These are phyloP conservation scores for Stephanocyclus meneghinianus DNA, from an alignment of 352 stramenopile species.

Conservation along the genomic window DNA sequence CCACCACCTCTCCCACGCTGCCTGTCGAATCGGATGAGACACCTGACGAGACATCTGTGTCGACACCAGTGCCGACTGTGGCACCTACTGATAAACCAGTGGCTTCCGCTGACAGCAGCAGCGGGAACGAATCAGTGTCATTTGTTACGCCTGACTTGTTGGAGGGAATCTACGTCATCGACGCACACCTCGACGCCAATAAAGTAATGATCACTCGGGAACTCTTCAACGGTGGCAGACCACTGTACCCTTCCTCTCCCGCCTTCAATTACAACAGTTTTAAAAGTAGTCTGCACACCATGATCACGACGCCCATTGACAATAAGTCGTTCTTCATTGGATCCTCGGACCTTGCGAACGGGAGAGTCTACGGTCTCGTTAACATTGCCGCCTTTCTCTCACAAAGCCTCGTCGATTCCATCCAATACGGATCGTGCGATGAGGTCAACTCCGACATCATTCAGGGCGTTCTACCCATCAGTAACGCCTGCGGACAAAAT, in stretches of 20 bases:
- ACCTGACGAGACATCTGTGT: too few species aligned
- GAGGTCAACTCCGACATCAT: slow-evolving; percentile 42
- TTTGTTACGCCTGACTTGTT: not conserved
- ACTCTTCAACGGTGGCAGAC: slow-evolving; percentile 14
- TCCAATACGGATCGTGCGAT: slow-evolving; percentile 40
- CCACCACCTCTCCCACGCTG: slow-evolving; percentile 1
- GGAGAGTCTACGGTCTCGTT: slow-evolving; percentile 46
- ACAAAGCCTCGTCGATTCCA: slow-evolving; percentile 25
- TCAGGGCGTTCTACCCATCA: slow-evolving; percentile 21
- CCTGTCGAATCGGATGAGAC: too few species aligned
- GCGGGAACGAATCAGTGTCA: not conserved
- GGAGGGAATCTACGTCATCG: slow-evolving; percentile 39
- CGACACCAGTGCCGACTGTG: not conserved
- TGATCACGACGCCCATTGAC: slow-evolving; percentile 18
- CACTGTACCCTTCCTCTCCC: not conserved
- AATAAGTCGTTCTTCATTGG: slow-evolving; percentile 41
- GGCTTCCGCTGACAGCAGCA: not conserved
- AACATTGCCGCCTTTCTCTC: slow-evolving; percentile 53
- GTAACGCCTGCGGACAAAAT: slow-evolving; percentile 44
- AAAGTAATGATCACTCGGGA: slow-evolving; percentile 37
- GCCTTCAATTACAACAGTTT: slow-evolving; percentile 27
- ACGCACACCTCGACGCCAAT: slow-evolving; percentile 51
- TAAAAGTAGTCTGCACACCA: slow-evolving; percentile 16
- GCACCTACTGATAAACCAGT: slow-evolving; percentile 1
- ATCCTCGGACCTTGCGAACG: slow-evolving; percentile 12